Base-by-base conservation (phyloP, 2,329 filamentous ascomycete genomes). In the Pseudocercospora fuligena region DNA sequence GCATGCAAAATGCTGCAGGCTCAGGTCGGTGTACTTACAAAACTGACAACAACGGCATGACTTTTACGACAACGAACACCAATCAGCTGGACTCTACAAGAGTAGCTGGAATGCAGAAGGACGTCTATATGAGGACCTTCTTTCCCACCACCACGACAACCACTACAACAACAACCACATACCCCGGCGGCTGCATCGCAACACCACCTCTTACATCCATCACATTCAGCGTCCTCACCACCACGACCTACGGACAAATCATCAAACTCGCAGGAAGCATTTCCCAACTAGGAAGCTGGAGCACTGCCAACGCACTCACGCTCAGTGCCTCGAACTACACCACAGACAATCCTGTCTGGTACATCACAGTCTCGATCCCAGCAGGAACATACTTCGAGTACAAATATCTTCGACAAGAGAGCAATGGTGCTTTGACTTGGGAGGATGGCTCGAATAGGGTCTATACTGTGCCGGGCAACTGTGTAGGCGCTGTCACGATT, bases 191-290 rank as follows among this genome's bases (percentile, higher is more conserved):
- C 14, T 69, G 66, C 31, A 51, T 27, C 11, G 27, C 53, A 27
- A 69, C 73, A 1, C 73, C 73, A 0, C 70, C 71, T 16, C 53
- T 71, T 31, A 73, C 72, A 5, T 81, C 85, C 0, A 86, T 93
- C 2, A 54, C 67, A 14, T 71, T 69, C 66, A 68, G 70, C 27
- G 69, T 70, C 21, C 65, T 40, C 21, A 63, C 66, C 23, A 82
- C 79, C 0, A 92, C 90, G 0, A 75, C 74, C 2, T 86, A 76
- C 40, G 90, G 89, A 3, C 83, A 92, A 75, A 87, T 83, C 5
- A 83, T 93, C 74, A 90, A 88, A 77, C 77, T 93, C 19, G 81
- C 85, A 0, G 90, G 90, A 23, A 87, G 84, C 66, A 82, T 84
- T 60, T 74, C 82, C 0, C 80, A 85, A 31, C 84, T 93, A 9